Evolutionary conservation across 352 stramenopile genomes (phyloP), one percentile per base, ranked within the genome.

Genomic region (Phytophthora ohioensis): DNA sequence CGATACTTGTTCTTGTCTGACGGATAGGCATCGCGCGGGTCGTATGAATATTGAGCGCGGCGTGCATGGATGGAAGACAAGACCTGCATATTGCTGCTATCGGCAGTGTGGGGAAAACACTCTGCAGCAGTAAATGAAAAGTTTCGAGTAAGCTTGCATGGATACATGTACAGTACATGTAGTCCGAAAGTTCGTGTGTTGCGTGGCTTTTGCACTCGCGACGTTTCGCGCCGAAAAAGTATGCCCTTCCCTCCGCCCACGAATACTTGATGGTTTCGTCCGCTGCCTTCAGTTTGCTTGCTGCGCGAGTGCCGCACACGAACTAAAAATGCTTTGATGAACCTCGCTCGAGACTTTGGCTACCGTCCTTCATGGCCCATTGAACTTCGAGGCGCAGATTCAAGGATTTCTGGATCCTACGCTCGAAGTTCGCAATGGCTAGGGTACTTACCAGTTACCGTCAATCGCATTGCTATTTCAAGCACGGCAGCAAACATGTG

Each of bases 151-250:
- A 27, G 21, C 21, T 27, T 27, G 21, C 21, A 27, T 27, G 21
- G 21, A 27, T 27, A 27, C 21, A 27, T 27, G 21, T 27, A 27
- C 21, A 27, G 21, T 27, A 27, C 21, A 27, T 27, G 21, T 46
- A n/a, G 41, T 46, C 30, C 43, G 30, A 49, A 49, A 49, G 43
- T 49, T 49, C 43, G 43, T 49, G 43, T 31, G 43, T 31, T n/a
- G 17, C 43, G 43, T 49, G 43, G 11, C 17, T 32, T 27, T 49
- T 49, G 43, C 17, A 46, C 41, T 27, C 10, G 41, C n/a, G 21
- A 46, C 41, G 41, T n/a, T 46, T 46, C 15, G 13, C 41, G 41
- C 41, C 41, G 15, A 46, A 46, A 46, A 46, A 46, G 38, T 13
- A 43, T 15, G 13, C 15, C 12, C 39, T 21, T n/a, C 5, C 41